Evolutionary conservation across 208 protist genomes (phyloP), one percentile per base, ranked within the genome.

Genomic region (Acanthamoeba polyphaga): DNA sequence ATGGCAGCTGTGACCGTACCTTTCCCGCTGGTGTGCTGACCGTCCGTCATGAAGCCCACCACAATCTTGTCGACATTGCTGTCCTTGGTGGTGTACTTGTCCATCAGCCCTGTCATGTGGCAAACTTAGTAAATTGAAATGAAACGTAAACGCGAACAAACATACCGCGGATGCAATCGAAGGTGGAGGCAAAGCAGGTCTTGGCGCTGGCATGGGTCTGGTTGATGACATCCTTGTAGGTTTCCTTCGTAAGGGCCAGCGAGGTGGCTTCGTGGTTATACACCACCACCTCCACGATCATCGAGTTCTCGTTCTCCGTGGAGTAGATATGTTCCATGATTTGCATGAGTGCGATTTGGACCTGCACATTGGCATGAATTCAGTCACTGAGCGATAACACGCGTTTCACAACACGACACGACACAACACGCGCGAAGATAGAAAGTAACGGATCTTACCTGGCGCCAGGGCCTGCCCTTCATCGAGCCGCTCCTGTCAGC

Each of bases 11-110:
- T 43, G 55, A 60, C 24, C n/a, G 24, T 27, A 85, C 76, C 80
- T 22, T 88, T 88, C 24, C 80, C 80, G 80, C 80, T 88, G 12
- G 62, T 76, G 87, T 92, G 62, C 60, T 92, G 87, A 22, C 87
- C 87, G 34, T 92, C 87, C 12, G 87, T 92, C 62, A 92, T 51
- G 62, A 92, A 92, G 29, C 87, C 87, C 22, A 92, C 46, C 27
- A 76, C 87, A 24, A 92, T 55, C 87, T 92, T 74, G n/a, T 92
- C 87, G 34, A 76, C 32, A 32, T 55, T 49, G 62, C 64, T 76
- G 5, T 53, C 62, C 60, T 70, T 46, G 12, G 12, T n/a, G 24
- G 78, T 34, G 80, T 88, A 64, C n/a, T 32, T 38, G 53, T 88
- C 80, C 80, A 88, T 88, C 51, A 88, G 80, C 43, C 80, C 80